Conservation (phyloP, 1,139 yeast genomes). For the Hansenula sp. region DNA sequence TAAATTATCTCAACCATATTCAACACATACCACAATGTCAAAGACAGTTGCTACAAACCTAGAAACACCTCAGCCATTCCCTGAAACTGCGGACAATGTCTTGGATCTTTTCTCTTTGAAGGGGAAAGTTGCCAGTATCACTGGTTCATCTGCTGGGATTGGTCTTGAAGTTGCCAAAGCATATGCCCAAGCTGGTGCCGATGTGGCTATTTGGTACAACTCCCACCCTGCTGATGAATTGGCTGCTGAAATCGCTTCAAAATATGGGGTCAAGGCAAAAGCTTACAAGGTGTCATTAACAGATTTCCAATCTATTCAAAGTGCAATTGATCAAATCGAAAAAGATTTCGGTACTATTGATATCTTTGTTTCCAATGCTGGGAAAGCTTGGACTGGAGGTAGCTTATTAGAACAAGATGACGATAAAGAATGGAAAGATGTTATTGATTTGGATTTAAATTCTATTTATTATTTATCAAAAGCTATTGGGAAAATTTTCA, state of each 20-base stretch:
- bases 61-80: slow-evolving; percentile 24
- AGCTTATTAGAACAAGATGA: slow-evolving; percentile 56
- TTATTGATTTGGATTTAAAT: slow-evolving; percentile 67
- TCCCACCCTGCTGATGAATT: slow-evolving; percentile 57
- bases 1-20: too few species aligned
- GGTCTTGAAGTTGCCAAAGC: slow-evolving; percentile 85
- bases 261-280: slow-evolving; percentile 61
- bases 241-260: slow-evolving; percentile 53
- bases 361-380: slow-evolving; percentile 87
- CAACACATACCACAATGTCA: neutral
- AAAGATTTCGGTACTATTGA: slow-evolving; percentile 77
- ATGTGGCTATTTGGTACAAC: slow-evolving; percentile 82
- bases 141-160: slow-evolving; percentile 86
- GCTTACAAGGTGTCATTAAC: slow-evolving; percentile 75
- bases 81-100: slow-evolving; percentile 25
- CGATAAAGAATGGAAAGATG: slow-evolving; percentile 60
- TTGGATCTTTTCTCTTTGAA: slow-evolving; percentile 60
- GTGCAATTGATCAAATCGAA: slow-evolving; percentile 53
- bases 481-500: slow-evolving; percentile 66
- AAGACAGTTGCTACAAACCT: slow-evolving; percentile 19
- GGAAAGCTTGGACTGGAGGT: slow-evolving; percentile 83
- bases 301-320: slow-evolving; percentile 54
- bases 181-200: slow-evolving; percentile 88
- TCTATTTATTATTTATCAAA: slow-evolving; percentile 79
- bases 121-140: slow-evolving; percentile 84